Evolutionary conservation across 2,329 filamentous ascomycete genomes (phyloP).

Genomic region (Penicillium sp.): DNA sequence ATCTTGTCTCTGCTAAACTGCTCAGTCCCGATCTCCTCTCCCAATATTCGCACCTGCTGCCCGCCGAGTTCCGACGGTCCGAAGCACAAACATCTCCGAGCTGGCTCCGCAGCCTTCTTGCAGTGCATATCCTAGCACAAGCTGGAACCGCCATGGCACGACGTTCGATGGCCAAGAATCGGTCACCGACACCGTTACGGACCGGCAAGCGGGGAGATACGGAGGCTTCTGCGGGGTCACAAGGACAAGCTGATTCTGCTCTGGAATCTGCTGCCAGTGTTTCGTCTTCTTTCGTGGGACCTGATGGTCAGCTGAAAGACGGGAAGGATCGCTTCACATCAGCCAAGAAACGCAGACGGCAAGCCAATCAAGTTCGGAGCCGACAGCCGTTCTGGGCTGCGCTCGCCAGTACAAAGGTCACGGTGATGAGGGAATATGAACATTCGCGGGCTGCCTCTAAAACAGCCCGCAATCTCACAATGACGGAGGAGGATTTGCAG

Average conservation of each 20-base stretch:
- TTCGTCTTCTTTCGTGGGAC: constrained; percentile 38
- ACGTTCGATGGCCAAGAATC: constrained; percentile 48
- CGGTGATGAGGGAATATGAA: constrained; percentile 88
- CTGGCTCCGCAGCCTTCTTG: constrained; percentile 50
- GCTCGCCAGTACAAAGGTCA: constrained; percentile 92
- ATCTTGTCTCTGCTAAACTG: constrained; percentile 47
- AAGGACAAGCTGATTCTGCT: constrained; percentile 43
- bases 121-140: constrained; percentile 51
- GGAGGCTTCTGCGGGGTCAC: constrained; percentile 47
- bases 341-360: constrained; percentile 82
- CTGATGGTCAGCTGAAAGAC: constrained; percentile 51
- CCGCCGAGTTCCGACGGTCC: constrained; percentile 44
- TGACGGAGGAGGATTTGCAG: constrained; percentile 46
- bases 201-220: constrained; percentile 47
- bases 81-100: constrained; percentile 45
- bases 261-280: constrained; percentile 46
- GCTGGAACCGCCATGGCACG: constrained; percentile 50
- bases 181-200: constrained; percentile 42
- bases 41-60: constrained; percentile 46
- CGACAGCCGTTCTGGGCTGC: constrained; percentile 93
- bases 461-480: constrained; percentile 39
- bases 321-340: constrained; percentile 59
- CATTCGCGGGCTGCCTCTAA: constrained; percentile 60
- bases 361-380: constrained; percentile 85
- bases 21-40: constrained; percentile 45